Evolutionary conservation across 495 filamentous ascomycete genomes (phyloP).

Genomic region (Podospora tetraspora): DNA sequence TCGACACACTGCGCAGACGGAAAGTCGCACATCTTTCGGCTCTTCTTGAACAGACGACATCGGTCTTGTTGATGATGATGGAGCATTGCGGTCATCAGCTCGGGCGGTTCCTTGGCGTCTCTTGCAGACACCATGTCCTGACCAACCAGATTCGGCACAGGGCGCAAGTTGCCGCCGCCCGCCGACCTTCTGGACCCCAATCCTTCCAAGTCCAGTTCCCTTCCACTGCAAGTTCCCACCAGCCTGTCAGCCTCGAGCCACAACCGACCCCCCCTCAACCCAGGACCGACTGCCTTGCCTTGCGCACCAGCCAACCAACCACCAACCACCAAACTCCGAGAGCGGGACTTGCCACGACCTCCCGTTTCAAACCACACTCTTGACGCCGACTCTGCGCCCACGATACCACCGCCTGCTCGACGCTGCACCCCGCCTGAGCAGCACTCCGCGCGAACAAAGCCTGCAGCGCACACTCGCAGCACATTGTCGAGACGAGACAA

Average conservation of each 20-base stretch:
- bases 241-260: conserved; percentile 5
- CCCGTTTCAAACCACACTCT: conserved; percentile 29
- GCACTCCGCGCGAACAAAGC: not conserved
- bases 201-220: not conserved
- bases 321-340: conserved; percentile 33
- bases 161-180: not conserved
- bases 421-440: not conserved
- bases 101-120: not conserved
- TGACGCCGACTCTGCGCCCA: conserved; percentile 16
- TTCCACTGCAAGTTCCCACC: not conserved
- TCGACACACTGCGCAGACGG: conserved; percentile 17
- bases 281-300: conserved; percentile 12
- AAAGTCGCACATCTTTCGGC: not conserved
- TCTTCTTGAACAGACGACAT: not conserved
- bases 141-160: not conserved
- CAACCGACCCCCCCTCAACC: conserved; percentile 9
- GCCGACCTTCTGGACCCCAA: not conserved
- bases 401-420: not conserved
- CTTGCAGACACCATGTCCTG: not conserved
- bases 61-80: not conserved
- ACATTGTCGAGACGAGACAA: not conserved
- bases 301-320: conserved; percentile 29
- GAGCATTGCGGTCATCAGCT: not conserved
- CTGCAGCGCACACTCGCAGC: not conserved
- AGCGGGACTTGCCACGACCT: conserved; percentile 29